These are phyloP conservation scores for Ophiocordyceps australis DNA, from an alignment of 2,329 filamentous ascomycete species.

Conservation along the genomic window DNA sequence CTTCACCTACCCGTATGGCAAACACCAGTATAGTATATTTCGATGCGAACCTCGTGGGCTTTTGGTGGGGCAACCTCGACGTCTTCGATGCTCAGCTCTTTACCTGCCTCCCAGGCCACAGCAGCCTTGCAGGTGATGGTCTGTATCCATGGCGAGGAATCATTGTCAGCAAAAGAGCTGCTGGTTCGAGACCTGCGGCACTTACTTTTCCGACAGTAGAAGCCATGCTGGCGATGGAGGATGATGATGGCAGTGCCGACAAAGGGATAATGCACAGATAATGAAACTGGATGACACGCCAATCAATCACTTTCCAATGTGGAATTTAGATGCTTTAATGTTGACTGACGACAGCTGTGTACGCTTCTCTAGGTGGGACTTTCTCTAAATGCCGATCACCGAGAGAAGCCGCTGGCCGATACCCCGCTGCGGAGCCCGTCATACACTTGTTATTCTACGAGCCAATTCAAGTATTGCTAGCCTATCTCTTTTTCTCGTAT, in stretches of 20 bases:
- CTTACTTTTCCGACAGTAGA: constrained; percentile 33
- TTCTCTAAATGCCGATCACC: constrained; percentile 1
- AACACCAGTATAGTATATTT: constrained; percentile 96
- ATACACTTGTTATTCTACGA: too few relatives aligned
- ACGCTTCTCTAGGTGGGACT: neutral
- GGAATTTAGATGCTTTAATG: too few relatives aligned
- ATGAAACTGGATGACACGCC: too few relatives aligned
- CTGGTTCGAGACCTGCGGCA: too few relatives aligned
- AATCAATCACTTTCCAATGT: too few relatives aligned
- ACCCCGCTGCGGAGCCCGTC: constrained; percentile 3
- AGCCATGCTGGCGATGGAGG: constrained; percentile 24
- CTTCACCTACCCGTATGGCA: constrained; percentile 72
- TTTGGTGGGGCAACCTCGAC: constrained; percentile 78
- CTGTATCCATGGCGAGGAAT: constrained; percentile 29
- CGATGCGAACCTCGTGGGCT: constrained; percentile 88
- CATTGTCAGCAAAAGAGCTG: too few relatives aligned
- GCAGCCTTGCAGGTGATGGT: constrained; percentile 95
- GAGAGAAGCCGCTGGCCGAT: constrained; percentile 1
- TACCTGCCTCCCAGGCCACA: constrained; percentile 91
- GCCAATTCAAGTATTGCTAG: too few relatives aligned
- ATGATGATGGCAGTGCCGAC: too few relatives aligned
- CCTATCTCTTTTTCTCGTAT: too few relatives aligned
- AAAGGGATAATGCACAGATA: too few relatives aligned
- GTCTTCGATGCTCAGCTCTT: constrained; percentile 77
- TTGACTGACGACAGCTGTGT: too few relatives aligned